These are phyloP conservation scores for Drechslerella stenobrocha DNA, from an alignment of 2,329 filamentous ascomycete species.

Conservation along the genomic window DNA sequence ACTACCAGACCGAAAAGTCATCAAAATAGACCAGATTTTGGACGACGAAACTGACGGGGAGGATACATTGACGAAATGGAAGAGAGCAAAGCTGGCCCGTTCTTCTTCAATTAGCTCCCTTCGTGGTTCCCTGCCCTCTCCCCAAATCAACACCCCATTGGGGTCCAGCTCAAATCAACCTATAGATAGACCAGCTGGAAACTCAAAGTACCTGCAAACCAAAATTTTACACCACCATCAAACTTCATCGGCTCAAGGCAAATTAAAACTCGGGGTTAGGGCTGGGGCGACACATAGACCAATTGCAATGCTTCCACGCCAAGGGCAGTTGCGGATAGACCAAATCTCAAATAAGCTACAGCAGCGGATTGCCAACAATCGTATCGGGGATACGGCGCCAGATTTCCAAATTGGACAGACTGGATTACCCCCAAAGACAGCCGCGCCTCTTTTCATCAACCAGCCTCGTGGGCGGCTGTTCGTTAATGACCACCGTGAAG, in stretches of 20 bases:
- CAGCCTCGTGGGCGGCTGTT: slow-evolving; percentile 6
- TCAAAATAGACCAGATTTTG: slow-evolving; percentile 26
- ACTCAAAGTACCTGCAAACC: slow-evolving; percentile 30
- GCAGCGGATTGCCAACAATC: background rate
- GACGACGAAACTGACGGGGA: slow-evolving; percentile 44
- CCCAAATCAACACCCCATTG: background rate
- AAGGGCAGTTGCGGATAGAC: slow-evolving; percentile 13
- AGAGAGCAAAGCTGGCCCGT: slow-evolving; percentile 10
- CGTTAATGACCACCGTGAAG: slow-evolving; percentile 10
- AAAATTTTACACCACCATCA: slow-evolving; percentile 8
- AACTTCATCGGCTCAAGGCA: background rate
- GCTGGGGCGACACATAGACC: slow-evolving; percentile 14
- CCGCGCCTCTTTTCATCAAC: slow-evolving; percentile 5
- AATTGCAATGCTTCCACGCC: slow-evolving; percentile 3
- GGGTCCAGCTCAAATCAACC: slow-evolving; percentile 2
- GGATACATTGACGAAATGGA: slow-evolving; percentile 31
- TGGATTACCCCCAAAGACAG: background rate
- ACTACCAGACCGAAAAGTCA: slow-evolving; percentile 27
- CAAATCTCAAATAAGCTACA: slow-evolving; percentile 13
- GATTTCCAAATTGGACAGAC: background rate
- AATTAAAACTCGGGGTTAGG: slow-evolving; percentile 6
- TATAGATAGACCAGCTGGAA: background rate
- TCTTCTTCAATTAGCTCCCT: slow-evolving; percentile 7
- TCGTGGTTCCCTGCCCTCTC: background rate
- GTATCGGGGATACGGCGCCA: slow-evolving; percentile 16